Base-by-base conservation (phyloP, 176 grass and related monocot species). In the Triticum timopheevii region DNA sequence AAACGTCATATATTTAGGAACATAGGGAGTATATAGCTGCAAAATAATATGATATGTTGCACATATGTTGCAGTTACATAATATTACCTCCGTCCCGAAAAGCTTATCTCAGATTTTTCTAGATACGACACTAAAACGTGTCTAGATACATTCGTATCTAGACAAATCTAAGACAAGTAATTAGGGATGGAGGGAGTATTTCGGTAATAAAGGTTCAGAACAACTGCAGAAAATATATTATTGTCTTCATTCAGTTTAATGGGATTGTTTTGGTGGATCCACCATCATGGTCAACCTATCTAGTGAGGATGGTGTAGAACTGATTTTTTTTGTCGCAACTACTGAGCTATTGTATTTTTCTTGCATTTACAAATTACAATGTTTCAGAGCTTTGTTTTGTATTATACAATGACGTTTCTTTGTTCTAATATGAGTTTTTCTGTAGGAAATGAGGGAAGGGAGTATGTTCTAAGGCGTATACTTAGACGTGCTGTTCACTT, bases 391-490 rank as follows among this genome's bases (percentile, higher is more conserved):
- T 45, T 84, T 5, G 42, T 72, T 80, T 84, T 65, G 13, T 86
- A 49, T 36, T 75, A 50, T 28, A 47, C 33, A 80, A 7, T 87
- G 35, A 7, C 19, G 54, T 40, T 84, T 73, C 2, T 1, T 65
- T 72, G 9, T 70, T 61, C 24, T 77, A 82, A 80, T 80, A 79
- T 22, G 77, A 64, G 2, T 24, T 76, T 0, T 30, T 76, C 52
- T 79, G 78, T 78, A 98, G 94, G 97, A 71, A 99, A 99, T 80
- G 97, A 99, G 78, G 97, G 97, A 59, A 88, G 97, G 31, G 97
- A 99, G 61, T 99, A 99, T 91, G 97, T 99, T 81, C 92, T 99
- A 34, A 94, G 97, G 84, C 92, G 97, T 67, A 96, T 99, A 88
- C 94, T 99, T 74, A 91, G 94, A 84, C 92, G 97, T 27, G 97